Base-by-base conservation (phyloP, 441 rosid species). In the Manihot esculenta region DNA sequence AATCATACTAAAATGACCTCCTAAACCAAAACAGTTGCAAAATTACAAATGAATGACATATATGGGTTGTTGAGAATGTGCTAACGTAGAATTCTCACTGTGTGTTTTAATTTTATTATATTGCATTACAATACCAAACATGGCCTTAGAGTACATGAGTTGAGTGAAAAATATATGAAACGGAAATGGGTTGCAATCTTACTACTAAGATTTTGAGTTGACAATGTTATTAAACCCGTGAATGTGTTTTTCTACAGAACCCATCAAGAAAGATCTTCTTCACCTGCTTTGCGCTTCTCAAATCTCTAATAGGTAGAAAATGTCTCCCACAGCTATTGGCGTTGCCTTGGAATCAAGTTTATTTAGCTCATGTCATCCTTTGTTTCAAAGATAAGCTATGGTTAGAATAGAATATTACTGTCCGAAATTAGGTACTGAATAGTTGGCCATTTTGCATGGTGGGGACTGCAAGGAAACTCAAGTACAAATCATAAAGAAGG, bases 391-490 rank as follows among this genome's bases (percentile, higher is more conserved):
- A 72, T 12, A 68, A 70, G n/a, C 41, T 2, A 61, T 60, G 70
- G 67, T 71, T 58, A 69, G 62, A 72, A 63, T 68, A 68, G 77
- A 75, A 78, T 78, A 70, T 70, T 70, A 72, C 48, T 30, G 49
- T 38, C 65, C 62, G 30, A 44, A 18, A 44, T 68, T 35, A 38
- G 56, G 51, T 10, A 7, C 66, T 48, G 65, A 66, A n/a, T n/a
- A 72, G 76, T 63, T 66, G 81, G 83, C 75, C 77, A 81, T 72
- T 74, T 81, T 75, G 50, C 68, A 65, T 54, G 66, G 84, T 71
- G 69, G 71, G 65, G 78, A 48, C 70, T 66, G 67, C 73, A 50
- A 72, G 72, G 88, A 84, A 82, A 76, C 77, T 76, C 62, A 15
- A 49, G 74, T 51, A 53, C 62, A 68, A 76, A 80, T 80, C 69